Evolutionary conservation across 169 alveolate genomes (phyloP).

Genomic region (Eimeria maxima): DNA sequence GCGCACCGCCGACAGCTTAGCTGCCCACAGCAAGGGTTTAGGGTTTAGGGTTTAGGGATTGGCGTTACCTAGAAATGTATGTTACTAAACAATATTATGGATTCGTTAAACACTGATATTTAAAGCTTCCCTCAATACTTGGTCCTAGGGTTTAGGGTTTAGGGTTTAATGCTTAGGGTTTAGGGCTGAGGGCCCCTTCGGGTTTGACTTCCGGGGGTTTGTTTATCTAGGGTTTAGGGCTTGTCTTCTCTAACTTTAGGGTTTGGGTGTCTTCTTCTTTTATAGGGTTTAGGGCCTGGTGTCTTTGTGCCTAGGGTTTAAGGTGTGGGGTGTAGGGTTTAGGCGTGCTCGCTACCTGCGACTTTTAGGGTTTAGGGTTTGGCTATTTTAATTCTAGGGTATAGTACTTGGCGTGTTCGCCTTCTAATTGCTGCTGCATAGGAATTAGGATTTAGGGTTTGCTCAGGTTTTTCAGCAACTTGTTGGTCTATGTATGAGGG

Average conservation of each 20-base stretch:
- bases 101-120: not conserved
- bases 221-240: not conserved
- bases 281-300: too few relatives aligned
- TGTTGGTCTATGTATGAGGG: not conserved
- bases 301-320: not conserved
- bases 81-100: too few relatives aligned
- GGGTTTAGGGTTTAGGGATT: constrained; percentile 16
- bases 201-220: not conserved
- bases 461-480: too few relatives aligned
- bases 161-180: constrained; percentile 1
- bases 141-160: not conserved
- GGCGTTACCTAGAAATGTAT: not conserved
- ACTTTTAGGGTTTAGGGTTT: not conserved
- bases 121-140: not conserved
- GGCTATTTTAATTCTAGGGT: not conserved
- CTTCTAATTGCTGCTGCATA: not conserved
- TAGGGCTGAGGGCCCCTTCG: not conserved
- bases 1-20: constrained; percentile 44
- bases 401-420: not conserved
- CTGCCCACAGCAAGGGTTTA: constrained; percentile 10
- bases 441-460: not conserved
- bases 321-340: not conserved
- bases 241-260: not conserved
- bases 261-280: not conserved
- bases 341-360: too few relatives aligned